Conservation (phyloP, 306 rosid species). For the Trichosanthes truncata region DNA sequence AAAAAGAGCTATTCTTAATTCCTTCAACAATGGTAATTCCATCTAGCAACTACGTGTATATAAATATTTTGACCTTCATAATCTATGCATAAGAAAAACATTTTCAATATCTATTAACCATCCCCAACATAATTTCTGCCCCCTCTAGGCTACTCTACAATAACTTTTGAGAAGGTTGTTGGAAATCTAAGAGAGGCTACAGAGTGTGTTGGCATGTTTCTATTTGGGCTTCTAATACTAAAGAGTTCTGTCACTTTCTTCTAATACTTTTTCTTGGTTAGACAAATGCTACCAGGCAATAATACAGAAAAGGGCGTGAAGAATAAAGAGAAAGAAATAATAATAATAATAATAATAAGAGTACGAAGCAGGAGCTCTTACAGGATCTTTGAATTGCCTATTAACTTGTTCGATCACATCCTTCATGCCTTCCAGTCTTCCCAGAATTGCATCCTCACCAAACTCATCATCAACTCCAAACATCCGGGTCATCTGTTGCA, state of each 20-base stretch:
- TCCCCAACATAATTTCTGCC: neutral
- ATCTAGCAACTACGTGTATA: neutral
- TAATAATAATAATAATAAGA: neutral
- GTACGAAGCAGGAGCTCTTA: constrained; percentile 21
- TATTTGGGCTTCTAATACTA: neutral
- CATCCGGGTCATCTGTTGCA: constrained; percentile 68
- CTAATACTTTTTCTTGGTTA: neutral
- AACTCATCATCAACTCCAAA: constrained; percentile 93
- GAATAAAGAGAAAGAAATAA: neutral
- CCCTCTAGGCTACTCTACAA: neutral
- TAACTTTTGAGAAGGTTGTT: neutral
- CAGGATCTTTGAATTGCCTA: constrained; percentile 89
- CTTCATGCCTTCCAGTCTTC: constrained; percentile 93
- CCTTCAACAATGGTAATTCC: neutral
- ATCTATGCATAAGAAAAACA: neutral
- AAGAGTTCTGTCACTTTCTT: neutral
- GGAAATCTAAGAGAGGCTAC: neutral
- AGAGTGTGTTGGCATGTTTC: neutral
- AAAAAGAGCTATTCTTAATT: neutral
- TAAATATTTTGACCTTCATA: neutral
- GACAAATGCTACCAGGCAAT: neutral
- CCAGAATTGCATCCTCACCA: constrained; percentile 90
- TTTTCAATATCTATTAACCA: neutral
- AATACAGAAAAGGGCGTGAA: neutral
- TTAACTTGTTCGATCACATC: constrained; percentile 95